Evolutionary conservation across 2,329 filamentous ascomycete genomes (phyloP), one percentile per base, ranked within the genome.

Genomic region (Ciborinia camelliae): DNA sequence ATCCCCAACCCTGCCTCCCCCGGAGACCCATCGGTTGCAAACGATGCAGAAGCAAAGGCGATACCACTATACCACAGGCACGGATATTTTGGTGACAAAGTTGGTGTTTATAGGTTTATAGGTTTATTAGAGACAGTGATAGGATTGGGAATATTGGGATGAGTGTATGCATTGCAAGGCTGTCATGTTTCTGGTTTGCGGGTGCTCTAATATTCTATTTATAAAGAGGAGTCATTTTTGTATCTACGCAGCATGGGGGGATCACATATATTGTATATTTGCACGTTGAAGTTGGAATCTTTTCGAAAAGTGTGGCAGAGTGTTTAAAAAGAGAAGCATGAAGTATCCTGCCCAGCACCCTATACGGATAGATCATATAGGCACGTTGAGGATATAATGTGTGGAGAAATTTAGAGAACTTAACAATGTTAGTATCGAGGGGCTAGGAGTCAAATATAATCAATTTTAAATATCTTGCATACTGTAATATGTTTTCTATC

Each of bases 151-250:
- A 26, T 20, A 43, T 20, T 8, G n/a, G 10, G 5, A 37, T 2
- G 32, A 15, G n/a, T 35, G n/a, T n/a, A 15, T 26, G 45, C 10
- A 26, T 3, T 12, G 4, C 23, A 26, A 48, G 9, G 30, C 20
- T n/a, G 4, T n/a, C 20, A 12, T 14, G 6, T 4, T 26, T 15
- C 10, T 1, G 12, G n/a, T 23, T 6, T 9, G 20, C 20, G n/a
- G 6, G 20, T 15, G n/a, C 32, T 37, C 51, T 37, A 6, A 4
- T 37, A 15, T 53, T 53, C 32, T 9, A n/a, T n/a, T n/a, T 15
- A 14, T 1, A 2, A 26, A 15, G 2, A 9, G n/a, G 0, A 3
- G n/a, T n/a, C n/a, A n/a, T 14, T 2, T 2, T 8, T 9, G 32
- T 15, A 37, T 3, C n/a, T 26, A 37, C 32, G 9, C 32, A 26